Conservation (phyloP, 75 land plant species). For the Gnetum montanum region DNA sequence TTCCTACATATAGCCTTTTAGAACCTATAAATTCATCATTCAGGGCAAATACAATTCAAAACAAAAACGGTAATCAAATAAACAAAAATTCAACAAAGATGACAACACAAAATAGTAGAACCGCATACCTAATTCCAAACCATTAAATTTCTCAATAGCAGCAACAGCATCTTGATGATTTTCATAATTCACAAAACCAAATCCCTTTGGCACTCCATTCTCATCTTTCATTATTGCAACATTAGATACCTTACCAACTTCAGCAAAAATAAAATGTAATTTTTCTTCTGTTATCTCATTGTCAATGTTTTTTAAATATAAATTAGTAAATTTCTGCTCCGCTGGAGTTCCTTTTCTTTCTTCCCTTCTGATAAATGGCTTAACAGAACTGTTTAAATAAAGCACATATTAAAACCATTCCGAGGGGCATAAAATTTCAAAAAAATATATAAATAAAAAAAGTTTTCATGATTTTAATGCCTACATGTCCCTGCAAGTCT, state of each 20-base stretch:
- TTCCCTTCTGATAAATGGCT: slow-evolving; percentile 34
- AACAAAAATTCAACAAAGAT: not conserved
- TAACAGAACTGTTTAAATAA: slow-evolving; percentile 37
- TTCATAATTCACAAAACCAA: slow-evolving; percentile 68
- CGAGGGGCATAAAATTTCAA: not conserved
- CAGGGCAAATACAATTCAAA: not conserved
- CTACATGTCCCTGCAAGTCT: no score
- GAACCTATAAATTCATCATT: slow-evolving; percentile 23
- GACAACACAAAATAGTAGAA: not conserved
- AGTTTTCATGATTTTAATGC: no score
- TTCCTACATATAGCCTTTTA: slow-evolving; percentile 49
- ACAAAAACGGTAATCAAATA: not conserved
- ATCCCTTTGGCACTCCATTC: slow-evolving; percentile 47
- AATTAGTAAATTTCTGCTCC: slow-evolving; percentile 48
- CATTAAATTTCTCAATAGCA: slow-evolving; percentile 50
- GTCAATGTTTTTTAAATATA: slow-evolving; percentile 64
- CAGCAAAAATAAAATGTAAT: slow-evolving; percentile 34
- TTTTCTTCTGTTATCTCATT: slow-evolving; percentile 40
- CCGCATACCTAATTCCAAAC: slow-evolving; percentile 43
- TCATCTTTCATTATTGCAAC: slow-evolving; percentile 42
- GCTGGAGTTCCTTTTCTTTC: slow-evolving; percentile 26
- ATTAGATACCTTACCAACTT: slow-evolving; percentile 49
- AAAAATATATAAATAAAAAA: not conserved
- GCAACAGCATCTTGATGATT: slow-evolving; percentile 46
- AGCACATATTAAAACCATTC: not conserved